Conservation (phyloP, 805 yeast species). For the Candida nemodendra region DNA sequence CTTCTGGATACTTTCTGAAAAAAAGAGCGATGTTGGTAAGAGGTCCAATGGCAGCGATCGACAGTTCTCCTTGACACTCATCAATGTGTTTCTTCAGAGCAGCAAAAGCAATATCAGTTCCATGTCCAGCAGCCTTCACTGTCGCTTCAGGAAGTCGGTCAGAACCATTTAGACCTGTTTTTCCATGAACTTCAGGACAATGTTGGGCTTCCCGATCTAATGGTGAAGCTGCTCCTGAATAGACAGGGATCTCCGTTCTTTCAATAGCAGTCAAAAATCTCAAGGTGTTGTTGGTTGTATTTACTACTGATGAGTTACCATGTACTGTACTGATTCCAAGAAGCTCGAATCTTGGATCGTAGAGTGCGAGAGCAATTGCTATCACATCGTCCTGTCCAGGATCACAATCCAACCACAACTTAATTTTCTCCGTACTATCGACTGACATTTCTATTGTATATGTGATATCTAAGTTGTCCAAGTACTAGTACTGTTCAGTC, state of each 20-base stretch:
- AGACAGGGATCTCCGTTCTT: conserved; percentile 57
- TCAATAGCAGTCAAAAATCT: conserved; percentile 62
- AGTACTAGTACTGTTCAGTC: too few relatives aligned
- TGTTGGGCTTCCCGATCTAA: conserved; percentile 45
- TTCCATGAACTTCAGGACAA: conserved; percentile 72
- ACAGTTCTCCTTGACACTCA: conserved; percentile 45
- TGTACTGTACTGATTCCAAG: conserved; percentile 74
- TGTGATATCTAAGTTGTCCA: too few relatives aligned
- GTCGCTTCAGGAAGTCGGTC: conserved; percentile 52
- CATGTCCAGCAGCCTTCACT: conserved; percentile 16
- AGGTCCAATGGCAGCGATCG: conserved; percentile 74
- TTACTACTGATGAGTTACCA: conserved; percentile 64
- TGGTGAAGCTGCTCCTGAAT: conserved; percentile 62
- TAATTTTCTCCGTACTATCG: conserved; percentile 42
- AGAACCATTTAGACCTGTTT: conserved; percentile 77
- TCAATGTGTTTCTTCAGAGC: conserved; percentile 22
- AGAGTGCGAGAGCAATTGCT: conserved; percentile 64
- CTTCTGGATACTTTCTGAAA: conserved; percentile 52
- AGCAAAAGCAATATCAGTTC: conserved; percentile 23
- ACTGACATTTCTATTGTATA: too few relatives aligned
- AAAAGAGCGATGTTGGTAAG: conserved; percentile 68
- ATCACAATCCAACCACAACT: conserved; percentile 88
- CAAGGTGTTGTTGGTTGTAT: conserved; percentile 69
- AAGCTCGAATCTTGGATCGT: conserved; percentile 56
- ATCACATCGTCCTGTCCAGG: conserved; percentile 90